Base-by-base conservation (phyloP, 2,329 filamentous ascomycete species). In the Aspergillus amoenus region DNA sequence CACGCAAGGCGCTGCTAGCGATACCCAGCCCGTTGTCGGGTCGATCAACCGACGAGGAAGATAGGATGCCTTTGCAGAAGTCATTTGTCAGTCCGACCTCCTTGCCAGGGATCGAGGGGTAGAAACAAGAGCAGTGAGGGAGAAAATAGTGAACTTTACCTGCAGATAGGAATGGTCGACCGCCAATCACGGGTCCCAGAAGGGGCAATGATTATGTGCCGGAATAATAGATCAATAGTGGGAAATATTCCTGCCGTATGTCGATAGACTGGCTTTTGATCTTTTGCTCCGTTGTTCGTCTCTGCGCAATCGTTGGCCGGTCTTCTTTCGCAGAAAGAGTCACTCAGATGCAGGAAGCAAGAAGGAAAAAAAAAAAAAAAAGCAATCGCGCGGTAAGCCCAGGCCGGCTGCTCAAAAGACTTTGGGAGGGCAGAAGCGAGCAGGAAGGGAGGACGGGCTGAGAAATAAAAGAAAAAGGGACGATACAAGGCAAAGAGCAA, bases 1-100 rank as follows among this genome's bases (percentile, higher is more conserved):
- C 52, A 66, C 56, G 63, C 61, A 65, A 65, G 63, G 61, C 61
- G 64, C 61, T 56, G 56, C 17, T 13, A 55, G 44, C 51, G 60
- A 57, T 57, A 60, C 57, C 62, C 50, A 54, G 57, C 57, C 56
- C 47, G 58, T 61, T 58, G 59, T 45, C 57, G 58, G 58, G 58
- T 53, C 51, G 45, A 61, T 61, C 34, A 52, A 55, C 53, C 45
- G 53, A 50, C 27, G 37, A 43, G 52, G 48, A 57, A 57, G 48
- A 57, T 57, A 53, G 21, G 44, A 59, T 61, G 60, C 60, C 62
- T 63, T 64, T 52, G 17, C 50, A 63, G 49, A 43, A 58, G 42
- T 54, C 61, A 60, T 63, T 54, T 40, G 52, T 65, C 53, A 61
- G 59, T 66, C 27, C 27, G 27, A 11, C 27, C 27, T 30, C 62